Base-by-base conservation (phyloP, 2,329 filamentous ascomycete genomes). In the Blastomyces silverae region DNA sequence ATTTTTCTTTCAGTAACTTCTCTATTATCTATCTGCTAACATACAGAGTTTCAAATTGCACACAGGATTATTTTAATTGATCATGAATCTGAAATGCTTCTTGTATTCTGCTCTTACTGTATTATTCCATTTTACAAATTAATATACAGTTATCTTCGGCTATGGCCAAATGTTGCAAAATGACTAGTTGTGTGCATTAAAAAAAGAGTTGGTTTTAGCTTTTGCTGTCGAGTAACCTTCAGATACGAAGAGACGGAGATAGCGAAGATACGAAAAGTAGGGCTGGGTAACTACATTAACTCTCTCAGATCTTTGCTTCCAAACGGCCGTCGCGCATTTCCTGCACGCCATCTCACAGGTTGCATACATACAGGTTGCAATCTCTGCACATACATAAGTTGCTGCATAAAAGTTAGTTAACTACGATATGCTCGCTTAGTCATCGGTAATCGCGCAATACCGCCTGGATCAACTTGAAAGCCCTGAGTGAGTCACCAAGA, bases 1-100 rank as follows among this genome's bases (percentile, higher is more conserved):
- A 8, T 58, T 37, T 37, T 39, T 13, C 10, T 44, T 62, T 56
- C 25, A 62, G 44, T 53, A 46, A 34, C 44, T 62, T 53, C 8
- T 52, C n/a, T 48, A 44, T 28, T 13, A 39, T 39, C 34, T 5
- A 1, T 10, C 10, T 6, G 10, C 34, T 39, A 11, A 13, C 37
- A 11, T 39, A 39, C 37, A 39, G 37, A 39, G 10, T 39, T 39
- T 13, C 3, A 13, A 13, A 39, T 39, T 37, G 56, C 7, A 28
- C 13, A 59, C 39, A 10, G 56, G n/a, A 11, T 39, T 59, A n/a
- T n/a, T 46, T 59, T 25, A 34, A 42, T 20, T 10, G 13, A 44
- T 48, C 37, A 42, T 46, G 7, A 28, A 17, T 25, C 34, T 48
- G 7, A 13, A 46, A 39, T 59, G 13, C 28, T 44, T 46, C 37